Percentiles rank a stretch among this genome's conserved stretches.
Evolutionary conservation across 805 yeast genomes (phyloP).

Genomic region (Ogataea methylovora): DNA sequence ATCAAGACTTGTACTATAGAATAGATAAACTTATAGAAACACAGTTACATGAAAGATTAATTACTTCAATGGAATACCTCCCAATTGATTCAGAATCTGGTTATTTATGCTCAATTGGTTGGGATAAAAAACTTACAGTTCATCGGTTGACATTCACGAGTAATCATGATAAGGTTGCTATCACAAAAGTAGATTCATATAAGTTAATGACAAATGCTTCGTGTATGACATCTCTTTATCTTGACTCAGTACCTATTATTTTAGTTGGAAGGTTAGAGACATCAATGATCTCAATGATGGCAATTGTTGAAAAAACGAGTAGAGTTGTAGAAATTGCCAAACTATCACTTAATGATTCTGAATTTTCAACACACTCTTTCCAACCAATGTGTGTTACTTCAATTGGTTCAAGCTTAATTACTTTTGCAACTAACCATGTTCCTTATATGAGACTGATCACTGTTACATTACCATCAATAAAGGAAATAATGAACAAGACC

Average conservation of each 20-base stretch:
- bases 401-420: constrained; percentile 27
- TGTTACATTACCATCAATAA: constrained; percentile 32
- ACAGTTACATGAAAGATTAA: constrained; percentile 23
- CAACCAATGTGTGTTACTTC: constrained; percentile 42
- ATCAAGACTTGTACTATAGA: background rate
- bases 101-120: constrained; percentile 48
- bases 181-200: constrained; percentile 14
- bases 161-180: constrained; percentile 5
- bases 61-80: constrained; percentile 16
- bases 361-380: constrained; percentile 58
- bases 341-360: constrained; percentile 66
- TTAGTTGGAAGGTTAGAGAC: constrained; percentile 55
- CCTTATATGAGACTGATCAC: constrained; percentile 70
- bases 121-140: constrained; percentile 43
- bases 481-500: constrained; percentile 9
- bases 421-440: constrained; percentile 68
- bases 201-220: constrained; percentile 46
- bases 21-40: constrained; percentile 3
- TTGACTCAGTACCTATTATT: constrained; percentile 27
- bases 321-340: constrained; percentile 30
- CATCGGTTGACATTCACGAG: constrained; percentile 18
- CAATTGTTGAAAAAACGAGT: constrained; percentile 9
- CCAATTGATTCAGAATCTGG: constrained; percentile 11
- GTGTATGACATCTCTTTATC: constrained; percentile 32
- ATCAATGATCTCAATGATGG: constrained; percentile 45